Evolutionary conservation across 2,329 filamentous ascomycete species (phyloP).

Genomic region (Calonectria montana): DNA sequence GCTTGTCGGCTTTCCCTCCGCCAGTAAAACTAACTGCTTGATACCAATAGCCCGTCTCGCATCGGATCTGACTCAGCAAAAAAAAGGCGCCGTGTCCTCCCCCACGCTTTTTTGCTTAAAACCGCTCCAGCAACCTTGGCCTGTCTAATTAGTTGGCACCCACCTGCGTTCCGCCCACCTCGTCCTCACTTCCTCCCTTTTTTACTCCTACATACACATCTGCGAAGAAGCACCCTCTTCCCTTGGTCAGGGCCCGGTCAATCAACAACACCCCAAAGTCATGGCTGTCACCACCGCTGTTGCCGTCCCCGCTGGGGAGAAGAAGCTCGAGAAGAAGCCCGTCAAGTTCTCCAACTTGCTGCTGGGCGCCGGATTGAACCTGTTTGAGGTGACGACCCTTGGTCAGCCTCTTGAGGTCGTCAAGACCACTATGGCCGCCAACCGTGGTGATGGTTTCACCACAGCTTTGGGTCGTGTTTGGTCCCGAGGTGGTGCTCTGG

Average conservation of each 20-base stretch:
- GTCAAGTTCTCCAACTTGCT: slow-evolving; percentile 99
- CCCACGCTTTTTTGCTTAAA: slow-evolving; percentile 36
- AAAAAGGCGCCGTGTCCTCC: neutral
- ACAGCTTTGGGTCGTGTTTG: slow-evolving; percentile 88
- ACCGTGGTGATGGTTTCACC: slow-evolving; percentile 88
- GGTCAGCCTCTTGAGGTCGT: slow-evolving; percentile 93
- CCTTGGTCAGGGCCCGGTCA: slow-evolving; percentile 97
- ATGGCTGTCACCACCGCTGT: slow-evolving; percentile 72
- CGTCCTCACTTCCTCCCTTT: slow-evolving; percentile 21
- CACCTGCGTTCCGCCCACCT: slow-evolving; percentile 20
- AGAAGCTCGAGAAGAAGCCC: slow-evolving; percentile 94
- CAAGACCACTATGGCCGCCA: slow-evolving; percentile 99
- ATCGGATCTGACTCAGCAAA: slow-evolving; percentile 24
- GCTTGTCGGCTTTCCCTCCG: slow-evolving; percentile 23
- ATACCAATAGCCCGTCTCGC: neutral
- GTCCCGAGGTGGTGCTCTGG: slow-evolving; percentile 90
- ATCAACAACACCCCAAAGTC: slow-evolving; percentile 62
- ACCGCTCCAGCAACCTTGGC: slow-evolving; percentile 13
- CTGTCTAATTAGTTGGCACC: slow-evolving; percentile 7
- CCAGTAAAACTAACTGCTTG: slow-evolving; percentile 10
- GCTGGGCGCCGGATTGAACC: slow-evolving; percentile 91
- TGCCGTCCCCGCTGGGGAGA: slow-evolving; percentile 60
- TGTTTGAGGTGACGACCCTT: slow-evolving; percentile 84
- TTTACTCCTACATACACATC: slow-evolving; percentile 29
- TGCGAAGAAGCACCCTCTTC: slow-evolving; percentile 89